Conservation (phyloP, 1,284 basidiomycete genomes). For the Ceratobasidium sp. region DNA sequence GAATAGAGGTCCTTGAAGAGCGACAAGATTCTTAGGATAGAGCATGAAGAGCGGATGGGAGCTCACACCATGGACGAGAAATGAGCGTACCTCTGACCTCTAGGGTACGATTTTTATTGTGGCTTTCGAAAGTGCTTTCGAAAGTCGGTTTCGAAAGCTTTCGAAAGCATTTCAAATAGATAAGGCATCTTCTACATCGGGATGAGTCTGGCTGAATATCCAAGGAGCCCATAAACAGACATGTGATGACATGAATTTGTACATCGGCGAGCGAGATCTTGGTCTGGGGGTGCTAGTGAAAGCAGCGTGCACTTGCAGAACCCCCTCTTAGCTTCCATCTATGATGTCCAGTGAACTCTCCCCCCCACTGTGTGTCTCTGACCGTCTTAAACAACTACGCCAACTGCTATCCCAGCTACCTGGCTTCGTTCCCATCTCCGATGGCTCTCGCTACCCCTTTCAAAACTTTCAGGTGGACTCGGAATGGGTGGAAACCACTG, state of each 20-base stretch:
- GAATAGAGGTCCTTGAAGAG: no score
- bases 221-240: neutral
- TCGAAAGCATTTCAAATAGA: neutral
- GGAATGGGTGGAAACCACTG: neutral
- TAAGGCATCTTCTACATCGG: neutral
- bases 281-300: no score
- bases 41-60: no score
- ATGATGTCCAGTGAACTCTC: neutral
- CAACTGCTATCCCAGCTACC: neutral
- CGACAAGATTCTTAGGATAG: no score
- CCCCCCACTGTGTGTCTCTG: neutral
- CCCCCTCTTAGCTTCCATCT: neutral
- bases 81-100: no score
- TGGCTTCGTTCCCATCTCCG: neutral
- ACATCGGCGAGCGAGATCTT: neutral
- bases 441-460: neutral
- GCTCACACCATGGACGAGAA: no score
- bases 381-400: neutral
- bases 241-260: neutral
- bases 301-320: neutral
- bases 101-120: conserved; percentile 13
- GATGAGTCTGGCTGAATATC: neutral
- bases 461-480: neutral
- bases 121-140: neutral
- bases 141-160: neutral